phyloP scores from a whole-genome alignment of 2,329 filamentous ascomycete genomes.

The Scedosporium boydii region DNA sequence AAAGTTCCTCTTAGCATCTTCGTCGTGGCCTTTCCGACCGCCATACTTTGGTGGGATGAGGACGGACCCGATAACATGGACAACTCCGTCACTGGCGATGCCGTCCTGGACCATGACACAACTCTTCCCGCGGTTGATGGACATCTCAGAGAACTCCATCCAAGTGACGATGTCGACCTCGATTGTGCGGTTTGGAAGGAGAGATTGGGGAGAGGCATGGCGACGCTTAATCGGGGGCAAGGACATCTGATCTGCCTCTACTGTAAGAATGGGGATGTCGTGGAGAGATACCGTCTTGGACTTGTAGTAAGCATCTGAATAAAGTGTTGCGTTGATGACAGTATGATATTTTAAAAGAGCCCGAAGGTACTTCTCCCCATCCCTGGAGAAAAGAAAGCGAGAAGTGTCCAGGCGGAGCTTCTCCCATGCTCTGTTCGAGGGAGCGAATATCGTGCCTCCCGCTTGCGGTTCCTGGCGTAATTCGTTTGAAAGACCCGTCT shows the following conservation, averaged over 20 bases:
- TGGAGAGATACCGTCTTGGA: constrained; percentile 8
- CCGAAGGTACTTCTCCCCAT: constrained; percentile 64
- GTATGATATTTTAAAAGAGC: constrained; percentile 74
- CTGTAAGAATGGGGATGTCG: background rate
- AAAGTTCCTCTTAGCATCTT: background rate
- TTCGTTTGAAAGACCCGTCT: constrained; percentile 59
- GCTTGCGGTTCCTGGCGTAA: constrained; percentile 42
- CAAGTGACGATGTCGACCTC: constrained; percentile 61
- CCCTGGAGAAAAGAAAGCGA: constrained; percentile 73
- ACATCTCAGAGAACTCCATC: constrained; percentile 60
- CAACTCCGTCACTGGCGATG: constrained; percentile 68
- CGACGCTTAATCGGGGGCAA: background rate
- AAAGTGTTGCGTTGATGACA: constrained; percentile 64
- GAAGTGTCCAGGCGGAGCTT: constrained; percentile 64
- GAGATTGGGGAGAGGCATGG: constrained; percentile 30
- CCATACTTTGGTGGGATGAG: constrained; percentile 64
- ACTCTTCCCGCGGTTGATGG: constrained; percentile 62
- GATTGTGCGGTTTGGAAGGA: constrained; percentile 58
- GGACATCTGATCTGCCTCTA: too few relatives aligned
- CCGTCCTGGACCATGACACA: constrained; percentile 57
- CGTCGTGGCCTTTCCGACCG: constrained; percentile 5
- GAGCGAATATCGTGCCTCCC: constrained; percentile 72
- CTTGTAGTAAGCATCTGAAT: constrained; percentile 70
- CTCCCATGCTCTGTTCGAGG: constrained; percentile 68
- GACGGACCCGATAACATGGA: constrained; percentile 66